These are phyloP conservation scores for Filosporella fistucella DNA, from an alignment of 495 filamentous ascomycete species.

Conservation along the genomic window DNA sequence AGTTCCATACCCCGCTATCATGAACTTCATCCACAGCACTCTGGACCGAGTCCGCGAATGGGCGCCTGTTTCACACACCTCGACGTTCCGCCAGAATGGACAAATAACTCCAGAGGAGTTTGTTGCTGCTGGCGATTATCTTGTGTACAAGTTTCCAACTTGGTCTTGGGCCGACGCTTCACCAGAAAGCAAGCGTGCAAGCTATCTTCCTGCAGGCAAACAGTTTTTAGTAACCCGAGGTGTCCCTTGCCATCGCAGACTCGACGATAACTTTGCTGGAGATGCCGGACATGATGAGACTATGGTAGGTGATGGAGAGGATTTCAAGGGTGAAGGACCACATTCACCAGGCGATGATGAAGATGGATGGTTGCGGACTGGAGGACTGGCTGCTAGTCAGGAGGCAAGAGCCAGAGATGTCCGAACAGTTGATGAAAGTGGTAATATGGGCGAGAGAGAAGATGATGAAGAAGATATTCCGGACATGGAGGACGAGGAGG, in stretches of 20 bases:
- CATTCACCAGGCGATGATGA: constrained; percentile 53
- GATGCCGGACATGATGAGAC: constrained; percentile 81
- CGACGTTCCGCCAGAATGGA: constrained; percentile 88
- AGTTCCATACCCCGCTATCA: constrained; percentile 23
- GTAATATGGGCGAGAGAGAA: constrained; percentile 70
- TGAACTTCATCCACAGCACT: constrained; percentile 69
- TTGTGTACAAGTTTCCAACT: constrained; percentile 98
- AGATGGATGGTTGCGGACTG: constrained; percentile 88
- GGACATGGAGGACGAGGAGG: constrained; percentile 96
- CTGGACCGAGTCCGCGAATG: constrained; percentile 86
- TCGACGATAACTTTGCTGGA: constrained; percentile 90
- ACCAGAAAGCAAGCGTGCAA: constrained; percentile 65
- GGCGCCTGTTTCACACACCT: constrained; percentile 80
- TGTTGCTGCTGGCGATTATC: constrained; percentile 90
- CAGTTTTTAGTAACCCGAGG: constrained; percentile 94
- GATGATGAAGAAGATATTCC: constrained; percentile 86
- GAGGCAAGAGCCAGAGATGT: constrained; percentile 76
- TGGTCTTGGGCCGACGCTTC: constrained; percentile 97
- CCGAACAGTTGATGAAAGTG: constrained; percentile 76
- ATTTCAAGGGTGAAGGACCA: constrained; percentile 45
- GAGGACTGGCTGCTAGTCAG: constrained; percentile 66
- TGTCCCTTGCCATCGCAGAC: constrained; percentile 84
- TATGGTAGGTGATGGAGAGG: constrained; percentile 73
- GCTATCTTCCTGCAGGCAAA: constrained; percentile 82
- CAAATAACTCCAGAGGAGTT: constrained; percentile 99